Evolutionary conservation across 2,329 filamentous ascomycete species (phyloP).

Genomic region (Aurifilum marmelostoma): DNA sequence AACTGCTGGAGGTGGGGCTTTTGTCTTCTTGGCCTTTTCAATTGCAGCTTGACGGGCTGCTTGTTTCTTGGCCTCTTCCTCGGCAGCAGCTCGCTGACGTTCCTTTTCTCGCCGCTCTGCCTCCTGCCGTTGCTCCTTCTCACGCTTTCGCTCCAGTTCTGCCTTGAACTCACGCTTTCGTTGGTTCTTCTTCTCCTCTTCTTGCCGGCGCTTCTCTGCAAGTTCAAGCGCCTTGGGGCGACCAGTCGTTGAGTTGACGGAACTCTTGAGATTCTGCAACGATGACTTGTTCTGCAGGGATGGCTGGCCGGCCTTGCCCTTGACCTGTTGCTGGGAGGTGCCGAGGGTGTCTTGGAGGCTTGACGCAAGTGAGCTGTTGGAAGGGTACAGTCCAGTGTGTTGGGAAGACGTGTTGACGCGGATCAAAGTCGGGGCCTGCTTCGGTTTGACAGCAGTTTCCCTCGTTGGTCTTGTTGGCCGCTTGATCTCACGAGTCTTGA

Average conservation of each 20-base stretch:
- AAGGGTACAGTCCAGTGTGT: constrained; percentile 61
- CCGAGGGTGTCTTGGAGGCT: constrained; percentile 60
- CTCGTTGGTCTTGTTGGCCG: constrained; percentile 66
- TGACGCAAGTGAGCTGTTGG: constrained; percentile 60
- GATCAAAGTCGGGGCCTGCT: constrained; percentile 72
- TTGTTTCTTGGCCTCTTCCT: constrained; percentile 67
- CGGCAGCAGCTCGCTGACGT: constrained; percentile 54
- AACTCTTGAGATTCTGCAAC: constrained; percentile 65
- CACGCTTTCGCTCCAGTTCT: constrained; percentile 78
- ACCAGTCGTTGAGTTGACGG: constrained; percentile 59
- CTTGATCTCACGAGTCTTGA: constrained; percentile 58
- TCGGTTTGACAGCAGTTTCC: constrained; percentile 60
- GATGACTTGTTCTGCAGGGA: constrained; percentile 64
- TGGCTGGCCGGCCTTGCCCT: constrained; percentile 69
- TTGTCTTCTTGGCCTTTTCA: constrained; percentile 67
- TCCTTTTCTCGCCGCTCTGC: constrained; percentile 64
- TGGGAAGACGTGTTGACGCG: constrained; percentile 70
- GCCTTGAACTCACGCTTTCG: constrained; percentile 80
- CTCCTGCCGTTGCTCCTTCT: constrained; percentile 68
- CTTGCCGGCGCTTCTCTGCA: constrained; percentile 81
- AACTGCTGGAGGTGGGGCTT: constrained; percentile 63
- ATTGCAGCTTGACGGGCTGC: constrained; percentile 65
- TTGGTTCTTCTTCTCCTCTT: constrained; percentile 79
- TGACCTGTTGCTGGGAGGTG: constrained; percentile 49
- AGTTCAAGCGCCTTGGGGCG: constrained; percentile 74